Percentiles rank a stretch among this genome's conserved stretches.
Conservation (phyloP, 2,329 filamentous ascomycete species). For the Polytolypa hystricis region DNA sequence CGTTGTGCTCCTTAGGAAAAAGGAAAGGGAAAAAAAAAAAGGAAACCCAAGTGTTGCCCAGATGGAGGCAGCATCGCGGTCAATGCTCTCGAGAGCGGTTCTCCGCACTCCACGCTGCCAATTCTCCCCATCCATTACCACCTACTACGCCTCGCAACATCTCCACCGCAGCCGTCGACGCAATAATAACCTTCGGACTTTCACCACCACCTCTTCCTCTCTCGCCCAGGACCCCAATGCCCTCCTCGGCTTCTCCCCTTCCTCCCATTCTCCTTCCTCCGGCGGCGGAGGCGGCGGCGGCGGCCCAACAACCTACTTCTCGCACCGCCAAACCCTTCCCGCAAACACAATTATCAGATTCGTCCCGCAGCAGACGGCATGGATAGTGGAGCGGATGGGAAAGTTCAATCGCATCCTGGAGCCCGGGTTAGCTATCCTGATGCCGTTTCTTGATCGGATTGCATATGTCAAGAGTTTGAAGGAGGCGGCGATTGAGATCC, state of each 20-base stretch:
- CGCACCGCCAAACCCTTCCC: slow-evolving; percentile 55
- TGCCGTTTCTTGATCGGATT: slow-evolving; percentile 88
- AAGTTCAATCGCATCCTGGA: slow-evolving; percentile 90
- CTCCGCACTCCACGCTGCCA: slow-evolving; percentile 17
- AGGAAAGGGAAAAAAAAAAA: no score
- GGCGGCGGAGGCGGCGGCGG: slow-evolving; percentile 22
- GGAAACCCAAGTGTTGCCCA: no score
- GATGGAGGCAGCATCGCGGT: slow-evolving; percentile 30
- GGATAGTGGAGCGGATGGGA: slow-evolving; percentile 99
- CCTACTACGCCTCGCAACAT: slow-evolving; percentile 15
- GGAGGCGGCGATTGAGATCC: slow-evolving; percentile 92
- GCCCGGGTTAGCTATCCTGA: slow-evolving; percentile 77
- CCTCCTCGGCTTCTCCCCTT: slow-evolving; percentile 20
- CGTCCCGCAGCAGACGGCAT: slow-evolving; percentile 98
- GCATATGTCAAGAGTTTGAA: slow-evolving; percentile 97
- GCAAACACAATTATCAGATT: slow-evolving; percentile 93
- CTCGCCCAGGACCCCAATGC: slow-evolving; percentile 25
- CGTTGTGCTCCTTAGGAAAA: no score
- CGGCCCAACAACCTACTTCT: slow-evolving; percentile 62
- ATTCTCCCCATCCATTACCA: slow-evolving; percentile 2
- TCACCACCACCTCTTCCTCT: slow-evolving; percentile 21
- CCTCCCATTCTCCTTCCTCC: no score
- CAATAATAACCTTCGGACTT: slow-evolving; percentile 19
- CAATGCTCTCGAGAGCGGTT: slow-evolving; percentile 21
- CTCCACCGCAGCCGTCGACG: no score